Conservation (phyloP, 768 basidiomycete genomes). For the Lepiota subincarnata region DNA sequence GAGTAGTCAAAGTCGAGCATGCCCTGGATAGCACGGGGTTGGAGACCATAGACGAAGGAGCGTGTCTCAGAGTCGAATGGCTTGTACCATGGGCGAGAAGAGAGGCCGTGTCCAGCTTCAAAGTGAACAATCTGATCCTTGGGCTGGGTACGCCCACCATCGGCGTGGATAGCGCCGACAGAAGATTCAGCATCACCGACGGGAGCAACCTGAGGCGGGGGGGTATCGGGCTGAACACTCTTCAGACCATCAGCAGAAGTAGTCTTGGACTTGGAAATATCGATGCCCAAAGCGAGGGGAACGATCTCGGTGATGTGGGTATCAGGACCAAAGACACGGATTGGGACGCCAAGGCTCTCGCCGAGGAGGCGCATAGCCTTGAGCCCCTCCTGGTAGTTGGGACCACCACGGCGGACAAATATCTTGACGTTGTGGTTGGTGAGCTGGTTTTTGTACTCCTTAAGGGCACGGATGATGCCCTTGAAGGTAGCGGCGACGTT, state of each 20-base stretch:
- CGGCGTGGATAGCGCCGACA: slow-evolving; percentile 71
- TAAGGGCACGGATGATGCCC: slow-evolving; percentile 96
- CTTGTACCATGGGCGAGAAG: slow-evolving; percentile 70
- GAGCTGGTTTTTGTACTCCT: slow-evolving; percentile 86
- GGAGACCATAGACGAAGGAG: slow-evolving; percentile 96
- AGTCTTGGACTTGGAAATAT: slow-evolving; percentile 42
- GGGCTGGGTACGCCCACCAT: slow-evolving; percentile 78
- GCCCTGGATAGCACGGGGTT: slow-evolving; percentile 97
- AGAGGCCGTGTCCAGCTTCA: slow-evolving; percentile 41
- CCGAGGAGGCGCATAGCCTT: slow-evolving; percentile 98
- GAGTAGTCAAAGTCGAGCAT: slow-evolving; percentile 98
- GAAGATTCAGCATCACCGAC: slow-evolving; percentile 38
- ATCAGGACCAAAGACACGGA: slow-evolving; percentile 95
- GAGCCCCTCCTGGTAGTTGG: slow-evolving; percentile 97
- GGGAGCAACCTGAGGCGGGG: slow-evolving; percentile 33
- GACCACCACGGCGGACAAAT: slow-evolving; percentile 96
- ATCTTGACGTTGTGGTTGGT: slow-evolving; percentile 86
- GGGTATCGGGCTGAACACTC: slow-evolving; percentile 35
- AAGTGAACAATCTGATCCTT: slow-evolving; percentile 92
- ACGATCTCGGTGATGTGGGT: slow-evolving; percentile 99
- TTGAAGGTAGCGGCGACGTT: slow-evolving; percentile 99
- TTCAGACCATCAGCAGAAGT: slow-evolving; percentile 25
- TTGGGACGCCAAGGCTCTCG: slow-evolving; percentile 95
- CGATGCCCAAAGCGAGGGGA: slow-evolving; percentile 92
- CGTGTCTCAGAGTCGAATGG: slow-evolving; percentile 95